Conservation (phyloP, 495 filamentous ascomycete genomes). For the Tuber magnatum region DNA sequence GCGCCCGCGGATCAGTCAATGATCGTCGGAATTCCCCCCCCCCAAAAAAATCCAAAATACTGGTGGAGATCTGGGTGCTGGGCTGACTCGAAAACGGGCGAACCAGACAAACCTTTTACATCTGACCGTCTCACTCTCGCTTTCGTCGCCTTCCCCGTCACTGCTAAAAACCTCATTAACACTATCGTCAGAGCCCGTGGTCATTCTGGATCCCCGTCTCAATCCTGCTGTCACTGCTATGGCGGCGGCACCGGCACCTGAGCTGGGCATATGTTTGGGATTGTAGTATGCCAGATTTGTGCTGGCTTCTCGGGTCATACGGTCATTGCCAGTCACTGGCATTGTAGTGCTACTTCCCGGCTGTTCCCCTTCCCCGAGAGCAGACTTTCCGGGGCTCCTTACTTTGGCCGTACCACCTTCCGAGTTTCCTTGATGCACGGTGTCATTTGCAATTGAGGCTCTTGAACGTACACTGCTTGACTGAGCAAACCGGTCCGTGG, state of each 20-base stretch:
- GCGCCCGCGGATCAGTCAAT: conserved; percentile 8
- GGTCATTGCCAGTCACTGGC: conserved; percentile 2
- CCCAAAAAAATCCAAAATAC: neutral
- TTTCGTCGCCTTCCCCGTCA: conserved; percentile 30
- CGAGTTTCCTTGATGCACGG: neutral
- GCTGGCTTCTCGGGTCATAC: conserved; percentile 6
- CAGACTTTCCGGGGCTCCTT: neutral
- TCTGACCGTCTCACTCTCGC: conserved; percentile 35
- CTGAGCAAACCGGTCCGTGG: conserved; percentile 26
- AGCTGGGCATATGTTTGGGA: conserved; percentile 10
- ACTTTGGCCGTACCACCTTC: neutral
- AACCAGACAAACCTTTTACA: conserved; percentile 29
- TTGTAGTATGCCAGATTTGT: conserved; percentile 4
- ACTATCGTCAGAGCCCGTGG: conserved; percentile 26
- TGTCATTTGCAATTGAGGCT: conserved; percentile 23
- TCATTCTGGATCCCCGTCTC: conserved; percentile 18
- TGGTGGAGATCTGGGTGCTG: conserved; percentile 3
- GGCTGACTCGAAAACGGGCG: neutral
- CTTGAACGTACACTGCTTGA: conserved; percentile 33
- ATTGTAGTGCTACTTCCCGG: neutral
- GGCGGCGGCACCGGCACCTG: conserved; percentile 1
- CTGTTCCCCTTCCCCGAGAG: conserved; percentile 10
- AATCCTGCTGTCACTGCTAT: neutral
- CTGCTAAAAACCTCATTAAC: conserved; percentile 29
- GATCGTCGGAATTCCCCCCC: neutral